A percentile compares a stretch with the other conserved stretches of the same genome.
Conservation (phyloP, 2,329 filamentous ascomycete species). For the Paraphaeosphaeria sporulosa region DNA sequence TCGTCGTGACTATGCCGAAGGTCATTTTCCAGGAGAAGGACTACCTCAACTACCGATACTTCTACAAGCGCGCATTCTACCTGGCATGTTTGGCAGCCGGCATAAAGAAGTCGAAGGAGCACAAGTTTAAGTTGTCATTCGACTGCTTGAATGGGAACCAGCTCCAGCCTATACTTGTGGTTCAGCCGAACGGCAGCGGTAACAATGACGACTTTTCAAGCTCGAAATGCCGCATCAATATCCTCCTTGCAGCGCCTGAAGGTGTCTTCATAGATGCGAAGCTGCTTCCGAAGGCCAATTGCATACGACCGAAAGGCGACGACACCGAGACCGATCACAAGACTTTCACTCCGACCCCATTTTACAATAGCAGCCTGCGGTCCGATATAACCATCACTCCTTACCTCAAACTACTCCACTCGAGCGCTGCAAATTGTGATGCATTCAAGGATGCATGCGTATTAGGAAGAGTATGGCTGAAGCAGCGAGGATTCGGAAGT, state of each 20-base stretch:
- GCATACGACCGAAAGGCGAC: constrained; percentile 66
- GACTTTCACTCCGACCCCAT: constrained; percentile 68
- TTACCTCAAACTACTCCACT: constrained; percentile 79
- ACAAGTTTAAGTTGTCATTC: constrained; percentile 67
- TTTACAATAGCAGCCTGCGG: constrained; percentile 87
- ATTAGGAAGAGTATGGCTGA: constrained; percentile 86
- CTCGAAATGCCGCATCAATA: constrained; percentile 63
- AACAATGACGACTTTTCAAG: constrained; percentile 47
- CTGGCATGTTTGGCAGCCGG: constrained; percentile 80
- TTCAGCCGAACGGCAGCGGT: constrained; percentile 48
- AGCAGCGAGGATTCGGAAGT: constrained; percentile 81
- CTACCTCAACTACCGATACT: constrained; percentile 90
- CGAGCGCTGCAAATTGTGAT: constrained; percentile 71
- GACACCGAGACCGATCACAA: constrained; percentile 51
- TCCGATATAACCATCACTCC: constrained; percentile 76
- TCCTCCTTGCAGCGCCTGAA: constrained; percentile 77
- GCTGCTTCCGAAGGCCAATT: constrained; percentile 73
- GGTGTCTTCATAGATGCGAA: constrained; percentile 75
- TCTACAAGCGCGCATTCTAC: constrained; percentile 93
- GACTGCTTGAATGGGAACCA: constrained; percentile 75
- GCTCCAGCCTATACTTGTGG: constrained; percentile 73
- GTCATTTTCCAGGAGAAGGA: constrained; percentile 91
- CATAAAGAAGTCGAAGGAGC: constrained; percentile 65
- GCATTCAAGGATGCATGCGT: constrained; percentile 85
- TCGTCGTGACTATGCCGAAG: constrained; percentile 85